Evolutionary conservation across 2,329 filamentous ascomycete species (phyloP).

Genomic region (Westerdykella aurantiaca): DNA sequence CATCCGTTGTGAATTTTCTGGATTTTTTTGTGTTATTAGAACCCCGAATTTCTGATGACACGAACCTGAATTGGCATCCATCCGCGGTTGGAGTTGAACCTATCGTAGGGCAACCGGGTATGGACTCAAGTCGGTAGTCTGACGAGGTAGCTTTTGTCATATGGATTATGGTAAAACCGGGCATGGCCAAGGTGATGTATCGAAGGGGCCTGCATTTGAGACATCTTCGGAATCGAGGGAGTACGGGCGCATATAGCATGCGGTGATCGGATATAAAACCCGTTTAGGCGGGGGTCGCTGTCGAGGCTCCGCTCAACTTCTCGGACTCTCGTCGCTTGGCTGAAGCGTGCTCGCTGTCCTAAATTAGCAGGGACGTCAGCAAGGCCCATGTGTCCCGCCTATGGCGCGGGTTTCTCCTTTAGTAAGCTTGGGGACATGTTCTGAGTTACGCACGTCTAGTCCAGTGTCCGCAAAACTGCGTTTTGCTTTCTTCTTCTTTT

Average conservation of each 20-base stretch:
- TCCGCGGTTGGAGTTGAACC: neutral
- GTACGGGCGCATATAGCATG: no score
- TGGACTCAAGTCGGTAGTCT: no score
- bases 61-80: slow-evolving; percentile 11
- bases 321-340: slow-evolving; percentile 32
- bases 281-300: no score
- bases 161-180: no score
- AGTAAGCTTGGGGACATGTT: slow-evolving; percentile 14
- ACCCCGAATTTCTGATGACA: slow-evolving; percentile 9
- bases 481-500: slow-evolving; percentile 37
- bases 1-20: slow-evolving; percentile 1
- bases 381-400: slow-evolving; percentile 16
- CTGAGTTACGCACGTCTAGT: slow-evolving; percentile 41
- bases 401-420: slow-evolving; percentile 12
- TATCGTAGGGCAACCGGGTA: no score
- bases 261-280: no score
- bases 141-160: no score
- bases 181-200: no score
- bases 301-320: slow-evolving; percentile 2
- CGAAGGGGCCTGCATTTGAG: no score
- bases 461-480: slow-evolving; percentile 41
- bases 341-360: slow-evolving; percentile 30
- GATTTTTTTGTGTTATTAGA: slow-evolving; percentile 12
- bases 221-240: no score
- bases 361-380: slow-evolving; percentile 34